A percentile compares a stretch with the other conserved stretches of the same genome.
phyloP scores from a whole-genome alignment of 805 yeast genomes.

The Blastobotrys attinorum region DNA sequence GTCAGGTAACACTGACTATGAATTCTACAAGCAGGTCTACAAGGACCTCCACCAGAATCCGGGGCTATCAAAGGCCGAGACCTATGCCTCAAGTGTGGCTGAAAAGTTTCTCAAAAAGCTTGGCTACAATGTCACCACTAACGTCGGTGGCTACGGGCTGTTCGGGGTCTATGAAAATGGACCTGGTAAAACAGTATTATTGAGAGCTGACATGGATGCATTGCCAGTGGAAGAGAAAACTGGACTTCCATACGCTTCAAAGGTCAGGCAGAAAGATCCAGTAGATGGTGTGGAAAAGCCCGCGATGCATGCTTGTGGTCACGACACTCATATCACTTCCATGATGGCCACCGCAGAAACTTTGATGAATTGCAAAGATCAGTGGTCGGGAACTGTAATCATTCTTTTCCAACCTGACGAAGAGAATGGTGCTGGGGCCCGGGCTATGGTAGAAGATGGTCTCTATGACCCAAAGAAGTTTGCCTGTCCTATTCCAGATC shows the following conservation, averaged over 20 bases:
- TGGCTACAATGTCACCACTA: not conserved
- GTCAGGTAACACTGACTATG: not conserved
- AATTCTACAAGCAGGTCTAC: not conserved
- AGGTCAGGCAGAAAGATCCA: not conserved
- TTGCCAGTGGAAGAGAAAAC: not conserved
- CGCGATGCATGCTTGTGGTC: not conserved
- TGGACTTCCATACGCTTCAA: not conserved
- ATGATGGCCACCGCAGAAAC: not conserved
- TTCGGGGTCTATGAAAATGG: not conserved
- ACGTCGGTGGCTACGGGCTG: not conserved
- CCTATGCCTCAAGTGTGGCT: not conserved
- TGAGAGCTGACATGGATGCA: not conserved
- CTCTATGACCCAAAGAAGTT: not conserved
- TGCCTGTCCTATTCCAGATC: not conserved
- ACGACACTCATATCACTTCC: not conserved
- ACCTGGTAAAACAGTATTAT: not conserved
- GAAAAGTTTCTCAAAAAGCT: not conserved
- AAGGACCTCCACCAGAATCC: not conserved
- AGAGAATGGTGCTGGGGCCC: not conserved
- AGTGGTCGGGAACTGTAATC: not conserved
- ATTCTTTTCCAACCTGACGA: not conserved
- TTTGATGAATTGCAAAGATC: not conserved
- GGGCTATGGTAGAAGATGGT: not conserved
- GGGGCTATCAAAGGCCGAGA: not conserved
- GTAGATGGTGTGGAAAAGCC: not conserved